phyloP scores from a whole-genome alignment of 1,284 basidiomycete species.

The Cutaneotrichosporon cavernicola region DNA sequence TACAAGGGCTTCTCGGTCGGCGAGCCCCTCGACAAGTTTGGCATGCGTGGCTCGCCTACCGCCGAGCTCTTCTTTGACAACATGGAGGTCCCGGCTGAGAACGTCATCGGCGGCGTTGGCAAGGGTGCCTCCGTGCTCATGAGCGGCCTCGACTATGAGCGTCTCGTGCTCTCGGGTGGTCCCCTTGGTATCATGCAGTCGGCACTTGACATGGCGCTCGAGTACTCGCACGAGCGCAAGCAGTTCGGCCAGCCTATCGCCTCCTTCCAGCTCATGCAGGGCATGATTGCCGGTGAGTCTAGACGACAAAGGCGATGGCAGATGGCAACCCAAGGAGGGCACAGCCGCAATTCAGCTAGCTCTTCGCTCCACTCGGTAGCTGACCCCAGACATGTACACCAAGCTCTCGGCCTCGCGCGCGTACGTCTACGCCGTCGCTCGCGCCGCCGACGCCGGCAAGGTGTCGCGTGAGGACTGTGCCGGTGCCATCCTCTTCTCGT shows the following conservation, averaged over 20 bases:
- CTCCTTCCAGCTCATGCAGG: slow-evolving; percentile 96
- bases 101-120: slow-evolving; percentile 77
- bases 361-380: not conserved
- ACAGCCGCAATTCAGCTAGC: no score
- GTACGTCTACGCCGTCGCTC: slow-evolving; percentile 89
- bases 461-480: slow-evolving; percentile 88
- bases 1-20: slow-evolving; percentile 83
- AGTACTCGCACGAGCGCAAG: slow-evolving; percentile 86
- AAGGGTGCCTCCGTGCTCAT: slow-evolving; percentile 84
- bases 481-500: slow-evolving; percentile 85
- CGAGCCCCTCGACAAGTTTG: slow-evolving; percentile 90
- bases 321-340: no score
- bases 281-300: slow-evolving; percentile 57
- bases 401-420: slow-evolving; percentile 82
- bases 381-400: slow-evolving; percentile 80
- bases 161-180: slow-evolving; percentile 85
- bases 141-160: slow-evolving; percentile 89
- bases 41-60: slow-evolving; percentile 93
- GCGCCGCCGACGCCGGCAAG: slow-evolving; percentile 78
- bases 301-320: not conserved
- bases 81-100: slow-evolving; percentile 81
- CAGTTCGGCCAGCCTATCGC: slow-evolving; percentile 85
- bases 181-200: slow-evolving; percentile 88
- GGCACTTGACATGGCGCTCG: slow-evolving; percentile 82
- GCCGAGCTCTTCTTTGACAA: slow-evolving; percentile 91